Conservation (phyloP, 495 filamentous ascomycete species). For the Penicillium angulare region DNA sequence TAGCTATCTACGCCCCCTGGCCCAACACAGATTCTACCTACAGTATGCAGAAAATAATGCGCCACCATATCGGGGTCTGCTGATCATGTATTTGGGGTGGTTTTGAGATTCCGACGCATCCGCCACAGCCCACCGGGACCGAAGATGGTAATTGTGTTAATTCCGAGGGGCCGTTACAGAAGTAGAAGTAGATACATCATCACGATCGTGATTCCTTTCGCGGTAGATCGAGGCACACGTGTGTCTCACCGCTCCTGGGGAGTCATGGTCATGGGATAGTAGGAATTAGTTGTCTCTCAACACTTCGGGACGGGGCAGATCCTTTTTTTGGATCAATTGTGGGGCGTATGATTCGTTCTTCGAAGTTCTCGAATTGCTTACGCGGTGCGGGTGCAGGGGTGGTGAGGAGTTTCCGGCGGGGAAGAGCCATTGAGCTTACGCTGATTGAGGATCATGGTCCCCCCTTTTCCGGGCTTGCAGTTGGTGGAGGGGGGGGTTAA, state of each 20-base stretch:
- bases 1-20: background rate
- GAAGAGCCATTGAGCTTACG: background rate
- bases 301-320: constrained; percentile 4
- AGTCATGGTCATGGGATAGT: background rate
- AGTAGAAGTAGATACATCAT: background rate
- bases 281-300: background rate
- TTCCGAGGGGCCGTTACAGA: background rate
- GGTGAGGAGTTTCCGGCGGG: background rate
- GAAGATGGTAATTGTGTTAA: background rate
- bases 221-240: constrained; percentile 4
- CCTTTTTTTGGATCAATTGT: constrained; percentile 1
- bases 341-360: constrained; percentile 5
- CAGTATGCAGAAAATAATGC: background rate
- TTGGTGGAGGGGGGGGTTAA: too few species aligned
- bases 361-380: constrained; percentile 5
- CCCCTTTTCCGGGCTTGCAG: background rate
- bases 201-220: background rate
- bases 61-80: constrained; percentile 2
- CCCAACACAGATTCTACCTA: too few species aligned
- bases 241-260: constrained; percentile 5
- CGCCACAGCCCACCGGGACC: background rate
- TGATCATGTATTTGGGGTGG: constrained; percentile 2
- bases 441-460: background rate
- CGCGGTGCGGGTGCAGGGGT: background rate
- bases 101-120: background rate